phyloP scores from a whole-genome alignment of 208 protist species.

The Perkinsela sp. region DNA sequence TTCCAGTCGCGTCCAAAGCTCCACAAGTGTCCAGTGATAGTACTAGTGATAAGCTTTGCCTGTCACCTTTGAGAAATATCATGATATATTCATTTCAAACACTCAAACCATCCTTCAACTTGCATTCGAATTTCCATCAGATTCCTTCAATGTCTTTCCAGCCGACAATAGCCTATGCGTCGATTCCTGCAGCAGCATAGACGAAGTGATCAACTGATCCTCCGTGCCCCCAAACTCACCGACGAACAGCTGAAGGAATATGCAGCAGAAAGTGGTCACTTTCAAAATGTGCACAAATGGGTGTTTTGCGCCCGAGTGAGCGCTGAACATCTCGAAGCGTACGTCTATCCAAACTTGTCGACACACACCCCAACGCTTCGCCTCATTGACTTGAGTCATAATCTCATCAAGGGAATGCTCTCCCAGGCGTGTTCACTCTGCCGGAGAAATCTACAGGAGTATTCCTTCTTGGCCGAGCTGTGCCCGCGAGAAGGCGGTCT shows the following conservation, averaged over 20 bases:
- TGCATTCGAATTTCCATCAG: too few species aligned
- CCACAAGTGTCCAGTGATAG: too few species aligned
- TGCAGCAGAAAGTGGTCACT: neutral
- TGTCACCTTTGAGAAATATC: too few species aligned
- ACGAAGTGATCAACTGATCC: neutral
- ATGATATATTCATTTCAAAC: too few species aligned
- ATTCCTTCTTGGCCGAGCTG: neutral
- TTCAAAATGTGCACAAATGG: neutral
- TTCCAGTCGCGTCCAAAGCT: too few species aligned
- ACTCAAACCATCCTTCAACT: too few species aligned
- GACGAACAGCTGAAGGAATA: neutral
- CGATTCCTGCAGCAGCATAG: neutral
- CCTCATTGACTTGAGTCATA: neutral
- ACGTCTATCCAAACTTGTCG: neutral
- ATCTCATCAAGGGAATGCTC: neutral
- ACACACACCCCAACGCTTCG: neutral
- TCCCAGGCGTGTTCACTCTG: neutral
- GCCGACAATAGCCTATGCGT: too few species aligned
- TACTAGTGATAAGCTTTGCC: too few species aligned
- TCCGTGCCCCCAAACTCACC: neutral
- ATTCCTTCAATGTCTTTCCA: too few species aligned
- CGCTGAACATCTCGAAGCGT: neutral
- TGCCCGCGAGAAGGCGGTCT: neutral
- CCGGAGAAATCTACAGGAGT: neutral
- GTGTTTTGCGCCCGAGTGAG: neutral